Evolutionary conservation across 1,284 basidiomycete species (phyloP), one percentile per base, ranked within the genome.

Genomic region (Exobasidium rhododendri): DNA sequence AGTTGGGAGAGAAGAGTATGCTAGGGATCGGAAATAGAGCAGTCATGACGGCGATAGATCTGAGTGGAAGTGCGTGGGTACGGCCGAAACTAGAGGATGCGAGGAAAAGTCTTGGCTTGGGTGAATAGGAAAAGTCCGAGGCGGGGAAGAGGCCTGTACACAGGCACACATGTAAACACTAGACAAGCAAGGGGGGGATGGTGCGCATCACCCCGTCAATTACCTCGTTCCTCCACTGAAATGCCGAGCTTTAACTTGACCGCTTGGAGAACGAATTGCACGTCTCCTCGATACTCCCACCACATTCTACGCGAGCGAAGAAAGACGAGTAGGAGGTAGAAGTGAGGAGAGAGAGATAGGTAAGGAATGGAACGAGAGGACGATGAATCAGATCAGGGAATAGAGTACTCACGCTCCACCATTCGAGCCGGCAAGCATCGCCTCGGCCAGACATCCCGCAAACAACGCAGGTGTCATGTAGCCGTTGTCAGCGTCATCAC

Each of bases 1-100:
- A 62, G 29, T 22, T 63, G 22, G 20, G 14, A 17, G 45, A 58
- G 17, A 17, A 40, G 7, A 40, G 35, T 40, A 40, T 17, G 35
- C 35, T 40, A 17, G 17, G 35, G 7, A 29, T 30, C 32, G 70
- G 67, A 2, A 47, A 53, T 24, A 56, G 29, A 0, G 73, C 75
- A 0, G 66, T 75, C 0, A 59, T 60, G n/a, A 58, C 58, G 1
- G 74, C 75, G 7, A 77, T 78, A 35, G 68, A 71, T 32, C 55
- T 75, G 58, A 67, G 64, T 30, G 76, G 76, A 1, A 68, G 65
- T 46, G 64, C 70, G 2, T 78, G 76, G 76, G 76, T 78, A 2
- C 53, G 69, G 4, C 76, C 76, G 1, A 66, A 75, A 24, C 52
- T 78, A 10, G 70, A 78, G 46, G 75, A 77, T 24, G 76, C 76